phyloP scores from a whole-genome alignment of 2,329 filamentous ascomycete genomes.

The Pseudovirgaria hyperparasitica region DNA sequence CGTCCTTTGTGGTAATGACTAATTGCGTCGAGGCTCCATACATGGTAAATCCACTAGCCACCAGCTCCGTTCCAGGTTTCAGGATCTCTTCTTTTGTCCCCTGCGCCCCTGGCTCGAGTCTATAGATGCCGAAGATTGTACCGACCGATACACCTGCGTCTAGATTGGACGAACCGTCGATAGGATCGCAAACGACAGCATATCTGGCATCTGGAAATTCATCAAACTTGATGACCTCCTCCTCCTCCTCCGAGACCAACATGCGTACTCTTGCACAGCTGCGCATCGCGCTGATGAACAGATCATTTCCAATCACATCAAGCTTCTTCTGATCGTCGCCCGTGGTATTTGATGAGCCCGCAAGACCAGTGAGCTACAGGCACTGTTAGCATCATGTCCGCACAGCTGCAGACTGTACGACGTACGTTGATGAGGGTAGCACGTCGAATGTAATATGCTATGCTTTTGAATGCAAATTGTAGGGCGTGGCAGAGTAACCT shows the following conservation, averaged over 20 bases:
- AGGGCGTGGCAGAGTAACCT: conserved; percentile 94
- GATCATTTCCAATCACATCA: conserved; percentile 95
- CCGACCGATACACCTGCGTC: conserved; percentile 96
- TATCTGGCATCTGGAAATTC: conserved; percentile 66
- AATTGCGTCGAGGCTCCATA: conserved; percentile 95
- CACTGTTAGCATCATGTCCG: conserved; percentile 1
- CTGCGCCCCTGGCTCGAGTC: conserved; percentile 62
- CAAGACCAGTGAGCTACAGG: conserved; percentile 65
- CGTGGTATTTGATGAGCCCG: conserved; percentile 86
- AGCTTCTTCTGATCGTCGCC: conserved; percentile 99
- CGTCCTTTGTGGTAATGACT: conserved; percentile 91
- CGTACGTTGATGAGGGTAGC: conserved; percentile 74
- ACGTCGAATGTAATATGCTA: conserved; percentile 97
- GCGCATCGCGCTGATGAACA: conserved; percentile 92
- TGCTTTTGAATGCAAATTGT: conserved; percentile 99
- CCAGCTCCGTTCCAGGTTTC: conserved; percentile 76
- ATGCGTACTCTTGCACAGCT: conserved; percentile 83
- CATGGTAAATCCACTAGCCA: conserved; percentile 98
- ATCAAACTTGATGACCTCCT: conserved; percentile 78
- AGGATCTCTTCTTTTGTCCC: conserved; percentile 78
- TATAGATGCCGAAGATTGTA: conserved; percentile 92
- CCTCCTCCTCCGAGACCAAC: conserved; percentile 96
- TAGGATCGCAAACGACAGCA: conserved; percentile 92
- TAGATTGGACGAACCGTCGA: conserved; percentile 94
- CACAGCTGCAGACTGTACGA: neutral